A percentile compares a stretch with the other conserved stretches of the same genome.
Evolutionary conservation across 2,329 filamentous ascomycete species (phyloP).

Genomic region (Neonectria sp.): DNA sequence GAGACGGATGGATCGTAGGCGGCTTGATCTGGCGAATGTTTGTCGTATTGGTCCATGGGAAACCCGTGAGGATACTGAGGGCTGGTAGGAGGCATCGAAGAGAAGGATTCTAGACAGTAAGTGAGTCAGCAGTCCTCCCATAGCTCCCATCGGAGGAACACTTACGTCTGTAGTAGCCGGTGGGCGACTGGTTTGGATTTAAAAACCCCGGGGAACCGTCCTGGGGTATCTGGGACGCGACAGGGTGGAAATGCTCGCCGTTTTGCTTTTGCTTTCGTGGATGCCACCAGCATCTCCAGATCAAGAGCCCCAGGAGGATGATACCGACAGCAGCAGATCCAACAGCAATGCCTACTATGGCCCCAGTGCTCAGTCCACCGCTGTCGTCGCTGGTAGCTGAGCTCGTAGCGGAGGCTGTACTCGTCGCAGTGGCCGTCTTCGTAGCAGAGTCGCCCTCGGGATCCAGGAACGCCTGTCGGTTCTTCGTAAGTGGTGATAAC

Average conservation of each 20-base stretch:
- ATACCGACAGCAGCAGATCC: conserved; percentile 35
- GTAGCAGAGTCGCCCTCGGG: conserved; percentile 19
- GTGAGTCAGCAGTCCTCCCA: conserved; percentile 22
- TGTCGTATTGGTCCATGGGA: conserved; percentile 37
- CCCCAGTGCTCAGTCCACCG: conserved; percentile 37
- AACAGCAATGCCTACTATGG: conserved; percentile 41
- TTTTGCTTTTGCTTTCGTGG: conserved; percentile 40
- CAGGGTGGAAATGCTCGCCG: conserved; percentile 28
- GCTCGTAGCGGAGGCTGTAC: neutral
- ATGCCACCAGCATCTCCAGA: conserved; percentile 44
- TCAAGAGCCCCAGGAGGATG: conserved; percentile 29
- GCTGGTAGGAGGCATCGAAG: conserved; percentile 26
- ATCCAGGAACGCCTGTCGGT: conserved; percentile 35
- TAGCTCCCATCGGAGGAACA: neutral
- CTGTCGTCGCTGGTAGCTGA: neutral
- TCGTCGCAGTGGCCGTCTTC: neutral
- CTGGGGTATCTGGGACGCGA: conserved; percentile 22
- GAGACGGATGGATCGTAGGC: conserved; percentile 32
- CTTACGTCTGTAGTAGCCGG: conserved; percentile 44
- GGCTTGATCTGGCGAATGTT: conserved; percentile 36
- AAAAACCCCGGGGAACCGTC: conserved; percentile 6
- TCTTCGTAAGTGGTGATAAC: conserved; percentile 30
- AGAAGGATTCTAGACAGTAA: conserved; percentile 30
- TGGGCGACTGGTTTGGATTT: conserved; percentile 34
- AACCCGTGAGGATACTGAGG: conserved; percentile 34